A percentile compares a stretch with the other conserved stretches of the same genome.
Evolutionary conservation across 2,329 filamentous ascomycete genomes (phyloP).

Genomic region (Aureobasidium sp.): DNA sequence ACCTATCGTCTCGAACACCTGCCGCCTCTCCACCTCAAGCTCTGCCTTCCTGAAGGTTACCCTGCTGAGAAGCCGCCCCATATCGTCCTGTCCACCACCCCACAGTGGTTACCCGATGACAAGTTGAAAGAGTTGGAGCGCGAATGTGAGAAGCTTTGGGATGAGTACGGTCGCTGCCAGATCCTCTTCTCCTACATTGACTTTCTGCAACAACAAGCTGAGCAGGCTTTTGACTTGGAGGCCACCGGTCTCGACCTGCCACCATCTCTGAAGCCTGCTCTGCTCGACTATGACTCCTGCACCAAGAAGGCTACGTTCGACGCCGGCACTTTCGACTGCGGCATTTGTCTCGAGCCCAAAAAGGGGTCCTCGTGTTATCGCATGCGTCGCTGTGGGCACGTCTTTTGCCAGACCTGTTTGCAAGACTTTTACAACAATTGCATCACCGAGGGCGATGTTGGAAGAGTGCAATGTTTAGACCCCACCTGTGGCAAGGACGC

Average conservation of each 20-base stretch:
- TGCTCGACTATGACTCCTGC: slow-evolving; percentile 72
- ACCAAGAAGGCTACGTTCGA: slow-evolving; percentile 71
- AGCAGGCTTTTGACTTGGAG: slow-evolving; percentile 47
- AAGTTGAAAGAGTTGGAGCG: slow-evolving; percentile 39
- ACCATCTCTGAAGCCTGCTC: slow-evolving; percentile 53
- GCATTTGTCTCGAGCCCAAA: slow-evolving; percentile 84
- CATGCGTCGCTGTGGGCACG: slow-evolving; percentile 76
- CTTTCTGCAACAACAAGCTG: slow-evolving; percentile 51
- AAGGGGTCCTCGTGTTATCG: slow-evolving; percentile 76
- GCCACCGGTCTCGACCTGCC: slow-evolving; percentile 42
- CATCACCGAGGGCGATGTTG: slow-evolving; percentile 77
- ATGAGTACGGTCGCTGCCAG: slow-evolving; percentile 51
- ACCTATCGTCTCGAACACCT: slow-evolving; percentile 34
- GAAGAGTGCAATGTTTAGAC: slow-evolving; percentile 69
- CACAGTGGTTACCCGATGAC: slow-evolving; percentile 46
- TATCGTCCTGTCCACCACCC: slow-evolving; percentile 42
- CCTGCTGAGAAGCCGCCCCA: slow-evolving; percentile 46
- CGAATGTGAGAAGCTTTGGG: slow-evolving; percentile 49
- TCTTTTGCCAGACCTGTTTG: slow-evolving; percentile 84
- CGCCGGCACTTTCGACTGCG: slow-evolving; percentile 78
- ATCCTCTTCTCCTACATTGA: slow-evolving; percentile 55
- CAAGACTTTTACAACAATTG: slow-evolving; percentile 85
- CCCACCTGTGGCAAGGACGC: slow-evolving; percentile 67
- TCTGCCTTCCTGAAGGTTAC: slow-evolving; percentile 50
- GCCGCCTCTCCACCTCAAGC: slow-evolving; percentile 47